Evolutionary conservation across 1,284 basidiomycete genomes (phyloP), one percentile per base, ranked within the genome.

Genomic region (Fomitopsis schrenkii): DNA sequence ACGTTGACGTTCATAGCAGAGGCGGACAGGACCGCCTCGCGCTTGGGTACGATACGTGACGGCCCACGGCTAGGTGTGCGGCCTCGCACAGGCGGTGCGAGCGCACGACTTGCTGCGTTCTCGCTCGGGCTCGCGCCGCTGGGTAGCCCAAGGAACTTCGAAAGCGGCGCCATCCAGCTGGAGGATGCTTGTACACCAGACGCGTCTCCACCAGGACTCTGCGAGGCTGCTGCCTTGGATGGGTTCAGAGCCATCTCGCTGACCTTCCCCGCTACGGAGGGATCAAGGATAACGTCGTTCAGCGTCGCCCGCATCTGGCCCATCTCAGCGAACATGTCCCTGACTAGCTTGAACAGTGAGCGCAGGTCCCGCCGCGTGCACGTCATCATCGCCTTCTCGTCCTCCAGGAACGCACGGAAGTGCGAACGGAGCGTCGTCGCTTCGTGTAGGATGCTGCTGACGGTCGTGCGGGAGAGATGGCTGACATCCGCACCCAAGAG

Each of bases 281-380:
- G 97, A 63, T 98, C 93, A 44, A 99, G 83, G 57, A 95, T 90
- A 36, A 98, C 82, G 64, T 97, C 91, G 73, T 99, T 99, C 64
- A 98, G 79, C 19, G 89, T 84, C 26, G 88, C 84, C 48, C 95
- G 87, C 65, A 98, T 79, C 66, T 90, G 83, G 6, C 93, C 91
- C 68, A 97, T 80, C 71, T 97, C 94, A 46, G 80, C 80, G 64
- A 98, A 93, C 33, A 91, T 77, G 64, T 98, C 96, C 68, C 88
- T 90, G 74, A 97, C 81, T 28, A 97, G 76, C 68, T 91, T 94
- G 77, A 98, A 85, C 41, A 99, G 76, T 0, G 84, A 79, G 10
- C 93, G 87, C 65, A 98, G 84, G 68, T 99, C 97, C 63, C 88
- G 91, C 19, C 93, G 83, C 4, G 88, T 87, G 66, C 94, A 90